Evolutionary conservation across 768 basidiomycete genomes (phyloP), one percentile per base, ranked within the genome.

Genomic region (Lactarius deliciosus): DNA sequence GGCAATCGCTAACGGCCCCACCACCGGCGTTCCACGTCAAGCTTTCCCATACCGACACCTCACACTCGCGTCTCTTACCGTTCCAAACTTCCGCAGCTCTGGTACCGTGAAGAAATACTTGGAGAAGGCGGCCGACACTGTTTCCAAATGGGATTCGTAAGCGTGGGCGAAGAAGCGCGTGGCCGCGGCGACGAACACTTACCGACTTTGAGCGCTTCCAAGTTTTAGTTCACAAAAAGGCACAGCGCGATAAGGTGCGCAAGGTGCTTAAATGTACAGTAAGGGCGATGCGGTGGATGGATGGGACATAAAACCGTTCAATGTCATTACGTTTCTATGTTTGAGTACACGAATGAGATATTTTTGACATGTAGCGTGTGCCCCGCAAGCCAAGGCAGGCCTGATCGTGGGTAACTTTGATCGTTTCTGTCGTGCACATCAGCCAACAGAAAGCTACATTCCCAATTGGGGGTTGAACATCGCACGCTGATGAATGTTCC

Each of bases 1-100:
- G 96, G 96, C 96, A 40, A 86, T 99, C 76, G 87, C 98, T 74
- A 96, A 98, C 79, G 96, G 96, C 56, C 96, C 97, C 62, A 84
- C 85, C 41, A 94, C 95, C 66, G 86, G 83, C 69, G 96, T 99
- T 62, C 90, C 96, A 72, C 93, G 97, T 74, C 96, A 97, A 79
- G 75, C 90, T 32, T 92, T 88, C 83, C 86, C 92, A 71, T 98
- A 91, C 88, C 91, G 91, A 77, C 89, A 97, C 80, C 84, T 98
- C 74, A 85, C 88, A 76, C 91, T 99, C 75, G 98, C 95, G 28
- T 90, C 92, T 65, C 82, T 95, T 78, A 81, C 85, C 72, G 82
- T 98, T 72, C 84, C 86, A 69, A 86, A 86, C 68, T 99, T 58
- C 94, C 96, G 75, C 94, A 88, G 95, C 64, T 80, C 92, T 2